Conservation (phyloP, 495 filamentous ascomycete genomes). For the Arthonia radiata region DNA sequence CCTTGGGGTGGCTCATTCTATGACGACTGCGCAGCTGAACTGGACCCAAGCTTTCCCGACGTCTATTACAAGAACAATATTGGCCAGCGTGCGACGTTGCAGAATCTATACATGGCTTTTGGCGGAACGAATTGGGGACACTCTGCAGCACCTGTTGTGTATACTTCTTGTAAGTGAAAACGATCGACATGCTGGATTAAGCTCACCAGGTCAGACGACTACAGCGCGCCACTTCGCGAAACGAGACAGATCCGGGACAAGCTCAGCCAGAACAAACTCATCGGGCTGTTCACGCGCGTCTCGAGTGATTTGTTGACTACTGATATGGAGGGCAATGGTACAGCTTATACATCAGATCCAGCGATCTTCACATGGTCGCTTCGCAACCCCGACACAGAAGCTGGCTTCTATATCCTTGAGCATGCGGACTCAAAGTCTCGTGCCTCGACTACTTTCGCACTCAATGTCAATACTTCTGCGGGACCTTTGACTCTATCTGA, state of each 20-base stretch:
- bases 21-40: constrained; percentile 21
- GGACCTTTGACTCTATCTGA: constrained; percentile 21
- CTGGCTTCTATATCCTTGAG: constrained; percentile 29
- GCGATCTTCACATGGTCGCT: constrained; percentile 23
- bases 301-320: constrained; percentile 27
- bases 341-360: constrained; percentile 21
- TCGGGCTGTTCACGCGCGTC: constrained; percentile 28
- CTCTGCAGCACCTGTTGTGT: constrained; percentile 7
- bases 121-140: constrained; percentile 33
- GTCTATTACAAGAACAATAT: constrained; percentile 34
- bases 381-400: constrained; percentile 28
- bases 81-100: constrained; percentile 21
- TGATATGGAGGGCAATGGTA: constrained; percentile 27
- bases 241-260: constrained; percentile 30
- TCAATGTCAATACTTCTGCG: constrained; percentile 27
- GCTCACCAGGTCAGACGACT: too few relatives aligned
- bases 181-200: too few relatives aligned
- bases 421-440: constrained; percentile 23
- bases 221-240: constrained; percentile 33
- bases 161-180: too few relatives aligned
- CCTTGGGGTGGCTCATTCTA: constrained; percentile 27
- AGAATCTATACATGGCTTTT: constrained; percentile 30
- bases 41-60: constrained; percentile 25
- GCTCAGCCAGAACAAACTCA: constrained; percentile 33
- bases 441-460: constrained; percentile 23